phyloP scores from a whole-genome alignment of 2,329 filamentous ascomycete genomes.

The Diplodia seriata region DNA sequence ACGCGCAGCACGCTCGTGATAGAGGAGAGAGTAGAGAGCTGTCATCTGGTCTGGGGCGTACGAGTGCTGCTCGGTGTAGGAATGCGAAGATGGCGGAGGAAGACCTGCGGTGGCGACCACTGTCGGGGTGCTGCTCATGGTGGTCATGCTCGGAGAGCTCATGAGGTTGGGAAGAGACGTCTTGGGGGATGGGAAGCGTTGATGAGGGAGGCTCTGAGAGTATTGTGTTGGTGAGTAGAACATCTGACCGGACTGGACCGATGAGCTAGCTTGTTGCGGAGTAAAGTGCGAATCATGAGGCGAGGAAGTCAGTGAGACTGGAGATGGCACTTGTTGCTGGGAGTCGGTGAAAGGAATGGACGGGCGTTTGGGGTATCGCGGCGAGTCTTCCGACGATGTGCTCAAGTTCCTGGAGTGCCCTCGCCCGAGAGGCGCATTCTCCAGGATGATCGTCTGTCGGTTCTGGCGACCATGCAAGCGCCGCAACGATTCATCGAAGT shows the following conservation, averaged over 20 bases:
- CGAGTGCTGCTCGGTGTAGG: slow-evolving; percentile 30
- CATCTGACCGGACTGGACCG: neutral
- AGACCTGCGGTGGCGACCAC: slow-evolving; percentile 23
- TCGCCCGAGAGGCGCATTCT: slow-evolving; percentile 45
- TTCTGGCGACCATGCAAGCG: slow-evolving; percentile 45
- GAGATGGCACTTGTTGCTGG: slow-evolving; percentile 20
- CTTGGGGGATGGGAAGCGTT: slow-evolving; percentile 14
- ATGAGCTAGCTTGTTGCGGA: neutral
- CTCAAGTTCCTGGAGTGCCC: slow-evolving; percentile 43
- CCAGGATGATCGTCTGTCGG: slow-evolving; percentile 49
- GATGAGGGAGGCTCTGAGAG: slow-evolving; percentile 4
- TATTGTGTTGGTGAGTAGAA: slow-evolving; percentile 6
- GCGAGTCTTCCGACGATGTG: slow-evolving; percentile 36
- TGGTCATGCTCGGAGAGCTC: slow-evolving; percentile 24
- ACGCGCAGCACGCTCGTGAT: slow-evolving; percentile 44
- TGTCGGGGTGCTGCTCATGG: slow-evolving; percentile 26
- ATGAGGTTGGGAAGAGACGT: slow-evolving; percentile 22
- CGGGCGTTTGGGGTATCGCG: slow-evolving; percentile 23
- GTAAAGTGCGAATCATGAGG: slow-evolving; percentile 19
- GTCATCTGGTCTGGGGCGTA: slow-evolving; percentile 35
- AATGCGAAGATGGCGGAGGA: slow-evolving; percentile 9
- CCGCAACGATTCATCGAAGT: slow-evolving; percentile 43
- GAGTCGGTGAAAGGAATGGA: slow-evolving; percentile 25
- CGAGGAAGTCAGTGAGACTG: slow-evolving; percentile 17
- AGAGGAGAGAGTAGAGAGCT: slow-evolving; percentile 40